A percentile compares a stretch with the other conserved stretches of the same genome.
These are phyloP conservation scores for Citrus sp. DNA, from an alignment of 345 rosid species.

Conservation along the genomic window DNA sequence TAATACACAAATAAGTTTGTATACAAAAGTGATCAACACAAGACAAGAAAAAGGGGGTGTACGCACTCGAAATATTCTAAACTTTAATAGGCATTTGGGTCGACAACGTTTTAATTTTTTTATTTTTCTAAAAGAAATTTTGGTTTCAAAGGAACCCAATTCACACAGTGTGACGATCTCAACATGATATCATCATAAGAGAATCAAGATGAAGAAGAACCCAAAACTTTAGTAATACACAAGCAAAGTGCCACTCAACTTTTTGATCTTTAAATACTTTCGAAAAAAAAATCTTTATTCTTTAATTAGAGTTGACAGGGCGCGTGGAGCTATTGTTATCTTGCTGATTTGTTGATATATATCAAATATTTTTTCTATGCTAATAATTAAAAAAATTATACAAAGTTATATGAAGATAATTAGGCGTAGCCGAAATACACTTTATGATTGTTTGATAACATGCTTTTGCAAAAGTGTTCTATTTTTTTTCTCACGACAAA, in stretches of 20 bases:
- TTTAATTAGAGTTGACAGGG: background rate
- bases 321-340: background rate
- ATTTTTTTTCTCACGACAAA: background rate
- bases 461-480: background rate
- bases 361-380: background rate
- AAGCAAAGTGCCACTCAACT: background rate
- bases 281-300: too few relatives aligned
- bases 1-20: too few relatives aligned
- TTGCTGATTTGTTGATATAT: background rate
- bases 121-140: too few relatives aligned
- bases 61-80: too few relatives aligned
- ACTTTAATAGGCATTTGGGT: too few relatives aligned
- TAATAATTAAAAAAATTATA: background rate
- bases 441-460: background rate
- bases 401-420: background rate
- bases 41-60: too few relatives aligned
- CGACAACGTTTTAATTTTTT: too few relatives aligned
- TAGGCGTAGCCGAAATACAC: background rate
- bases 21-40: too few relatives aligned
- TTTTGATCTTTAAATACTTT: background rate
- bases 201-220: background rate
- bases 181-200: background rate
- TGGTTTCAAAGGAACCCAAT: too few relatives aligned
- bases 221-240: slow-evolving; percentile 1
- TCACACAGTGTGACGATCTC: background rate